phyloP scores from a whole-genome alignment of 2,329 filamentous ascomycete genomes.

The Apiospora rasikravindrae region DNA sequence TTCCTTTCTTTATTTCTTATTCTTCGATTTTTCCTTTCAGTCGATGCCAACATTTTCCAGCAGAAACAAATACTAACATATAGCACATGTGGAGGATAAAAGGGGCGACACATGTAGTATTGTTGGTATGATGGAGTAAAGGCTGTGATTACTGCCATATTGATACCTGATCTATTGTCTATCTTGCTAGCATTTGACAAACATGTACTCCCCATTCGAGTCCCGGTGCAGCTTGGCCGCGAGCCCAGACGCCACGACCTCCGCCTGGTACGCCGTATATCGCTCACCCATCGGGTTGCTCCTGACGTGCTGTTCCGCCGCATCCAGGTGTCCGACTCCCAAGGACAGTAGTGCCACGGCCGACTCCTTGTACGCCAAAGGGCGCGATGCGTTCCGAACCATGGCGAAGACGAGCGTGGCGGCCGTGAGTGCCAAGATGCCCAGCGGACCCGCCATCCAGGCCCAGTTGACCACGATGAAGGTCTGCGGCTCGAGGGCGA shows the following conservation, averaged over 20 bases:
- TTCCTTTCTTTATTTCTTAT: too few relatives aligned
- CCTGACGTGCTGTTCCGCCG: neutral
- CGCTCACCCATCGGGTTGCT: neutral
- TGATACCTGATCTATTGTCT: neutral
- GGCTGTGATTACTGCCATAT: neutral
- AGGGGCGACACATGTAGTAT: too few relatives aligned
- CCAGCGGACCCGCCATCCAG: slow-evolving; percentile 37
- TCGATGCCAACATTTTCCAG: too few relatives aligned
- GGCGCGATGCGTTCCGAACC: neutral
- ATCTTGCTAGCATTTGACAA: neutral
- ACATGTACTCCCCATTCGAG: slow-evolving; percentile 10
- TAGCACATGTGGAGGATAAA: too few relatives aligned
- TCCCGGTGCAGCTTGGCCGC: neutral
- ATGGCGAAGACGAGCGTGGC: slow-evolving; percentile 29
- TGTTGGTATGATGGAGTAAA: too few relatives aligned
- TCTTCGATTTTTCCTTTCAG: too few relatives aligned
- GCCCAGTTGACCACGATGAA: slow-evolving; percentile 39
- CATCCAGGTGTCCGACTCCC: neutral
- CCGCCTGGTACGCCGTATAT: neutral
- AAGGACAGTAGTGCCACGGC: slow-evolving; percentile 17
- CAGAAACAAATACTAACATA: too few relatives aligned
- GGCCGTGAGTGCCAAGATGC: slow-evolving; percentile 28
- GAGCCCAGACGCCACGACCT: neutral
- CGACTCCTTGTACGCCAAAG: slow-evolving; percentile 10
- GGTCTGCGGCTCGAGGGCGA: slow-evolving; percentile 31